Evolutionary conservation across 2,329 filamentous ascomycete genomes (phyloP).

Genomic region (Hymenoscyphus albidus): DNA sequence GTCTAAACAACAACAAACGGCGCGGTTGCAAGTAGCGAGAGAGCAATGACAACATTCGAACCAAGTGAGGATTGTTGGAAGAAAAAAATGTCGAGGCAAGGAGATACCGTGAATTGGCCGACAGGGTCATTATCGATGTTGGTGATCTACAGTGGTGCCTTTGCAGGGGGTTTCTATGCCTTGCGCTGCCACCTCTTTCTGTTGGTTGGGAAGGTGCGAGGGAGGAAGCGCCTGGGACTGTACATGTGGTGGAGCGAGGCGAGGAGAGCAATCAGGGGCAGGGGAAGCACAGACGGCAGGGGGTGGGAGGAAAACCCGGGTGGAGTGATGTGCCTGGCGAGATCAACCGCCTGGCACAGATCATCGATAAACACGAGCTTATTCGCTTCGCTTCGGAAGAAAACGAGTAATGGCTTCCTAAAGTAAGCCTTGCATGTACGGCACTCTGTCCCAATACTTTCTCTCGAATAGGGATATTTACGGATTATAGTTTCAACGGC

Average conservation of each 20-base stretch:
- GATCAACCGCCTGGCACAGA: not conserved
- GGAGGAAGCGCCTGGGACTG: not conserved
- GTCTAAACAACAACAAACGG: not conserved
- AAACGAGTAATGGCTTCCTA: not conserved
- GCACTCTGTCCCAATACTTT: not conserved
- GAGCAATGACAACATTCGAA: not conserved
- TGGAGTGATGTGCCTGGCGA: not conserved
- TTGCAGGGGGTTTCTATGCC: not conserved
- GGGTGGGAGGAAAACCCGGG: not conserved
- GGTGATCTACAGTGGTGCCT: constrained; percentile 2
- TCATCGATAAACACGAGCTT: not conserved
- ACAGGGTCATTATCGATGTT: not conserved
- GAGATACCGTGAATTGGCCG: not conserved
- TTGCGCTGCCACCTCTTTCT: not conserved
- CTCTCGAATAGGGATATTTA: not conserved
- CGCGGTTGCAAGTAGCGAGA: not conserved
- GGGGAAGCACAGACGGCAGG: not conserved
- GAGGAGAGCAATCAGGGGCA: not conserved
- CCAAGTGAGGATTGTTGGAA: not conserved
- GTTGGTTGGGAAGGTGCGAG: not conserved
- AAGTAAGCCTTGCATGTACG: not conserved
- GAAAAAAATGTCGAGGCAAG: not conserved
- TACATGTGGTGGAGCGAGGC: not conserved
- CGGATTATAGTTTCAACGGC: not conserved
- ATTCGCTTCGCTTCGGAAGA: not conserved